Percentiles rank a stretch among this genome's conserved stretches.
Conservation (phyloP, 495 filamentous ascomycete genomes). For the Articulospora tetracladia region DNA sequence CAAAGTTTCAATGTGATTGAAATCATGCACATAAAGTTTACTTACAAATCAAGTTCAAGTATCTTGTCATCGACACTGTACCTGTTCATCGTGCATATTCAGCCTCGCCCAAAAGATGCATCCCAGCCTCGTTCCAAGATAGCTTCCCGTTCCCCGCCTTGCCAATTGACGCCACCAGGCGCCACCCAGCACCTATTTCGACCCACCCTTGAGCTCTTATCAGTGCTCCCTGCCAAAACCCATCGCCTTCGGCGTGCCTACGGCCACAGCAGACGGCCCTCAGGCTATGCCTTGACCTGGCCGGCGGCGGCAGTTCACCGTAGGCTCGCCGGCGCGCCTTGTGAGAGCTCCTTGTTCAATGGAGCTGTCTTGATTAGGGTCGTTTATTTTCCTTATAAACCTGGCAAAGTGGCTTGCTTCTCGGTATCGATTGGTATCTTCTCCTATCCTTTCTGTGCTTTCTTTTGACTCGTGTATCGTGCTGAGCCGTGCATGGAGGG, state of each 20-base stretch:
- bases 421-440: not conserved
- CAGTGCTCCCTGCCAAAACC: conserved; percentile 3
- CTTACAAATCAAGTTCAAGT: not conserved
- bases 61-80: not conserved
- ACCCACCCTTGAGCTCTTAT: conserved; percentile 14
- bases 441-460: not conserved
- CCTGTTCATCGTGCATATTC: not conserved
- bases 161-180: not conserved
- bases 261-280: conserved; percentile 13
- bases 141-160: conserved; percentile 2
- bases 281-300: not conserved
- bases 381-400: not conserved
- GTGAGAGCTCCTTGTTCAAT: not conserved
- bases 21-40: not conserved
- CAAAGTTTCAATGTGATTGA: too few relatives aligned
- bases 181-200: not conserved
- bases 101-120: too few relatives aligned
- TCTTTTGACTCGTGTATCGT: not conserved
- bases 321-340: not conserved
- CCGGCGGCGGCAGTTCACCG: conserved; percentile 9
- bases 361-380: too few relatives aligned
- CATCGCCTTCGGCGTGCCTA: conserved; percentile 17
- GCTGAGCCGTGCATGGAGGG: not conserved
- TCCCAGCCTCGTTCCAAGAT: conserved; percentile 12
- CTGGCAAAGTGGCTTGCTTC: not conserved